Evolutionary conservation across 2,329 filamentous ascomycete genomes (phyloP), one percentile per base, ranked within the genome.

Genomic region (Ascochyta clinopodiicola): DNA sequence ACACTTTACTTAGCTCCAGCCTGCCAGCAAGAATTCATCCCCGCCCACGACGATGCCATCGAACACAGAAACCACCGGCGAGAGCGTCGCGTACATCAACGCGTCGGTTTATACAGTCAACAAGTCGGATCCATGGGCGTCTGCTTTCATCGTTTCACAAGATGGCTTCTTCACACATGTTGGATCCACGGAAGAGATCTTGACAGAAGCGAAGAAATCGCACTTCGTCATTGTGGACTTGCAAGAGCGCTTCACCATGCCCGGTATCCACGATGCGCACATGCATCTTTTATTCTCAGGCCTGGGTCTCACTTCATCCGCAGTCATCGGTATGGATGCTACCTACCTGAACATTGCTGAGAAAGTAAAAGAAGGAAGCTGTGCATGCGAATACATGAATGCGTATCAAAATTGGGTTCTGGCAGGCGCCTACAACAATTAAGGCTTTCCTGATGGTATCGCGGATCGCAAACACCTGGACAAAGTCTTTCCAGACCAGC

Each of bases 201-300:
- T 52, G 12, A n/a, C 39, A 6, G 43, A 58, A 6, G 68, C 68
- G 1, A 49, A 57, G 21, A 7, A 50, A 3, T 64, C 2, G 3
- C 43, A 51, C 12, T 36, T 66, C 3, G 57, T 70, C 8, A 48
- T 59, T 6, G 64, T 67, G 25, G 65, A 76, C 40, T 57, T 75
- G 1, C 56, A 61, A 22, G 62, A 57, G 15, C 52, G 58, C 10
- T 75, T 75, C 40, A 59, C 70, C 7, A 75, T 76, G 74, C 73
- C 74, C 1, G 74, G 73, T 1, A 73, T 76, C 29, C 73, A 76
- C 51, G 74, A 75, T 51, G 72, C 72, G 2, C 73, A 76, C 52
- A 68, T 66, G 53, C 73, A 75, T 48, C 57, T 75, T 3, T 57
- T 75, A 3, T 53, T 59, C 9, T 68, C 69, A 10, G 69, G 69